Evolutionary conservation across 2,329 filamentous ascomycete genomes (phyloP).

Genomic region (Fusarium sp.): DNA sequence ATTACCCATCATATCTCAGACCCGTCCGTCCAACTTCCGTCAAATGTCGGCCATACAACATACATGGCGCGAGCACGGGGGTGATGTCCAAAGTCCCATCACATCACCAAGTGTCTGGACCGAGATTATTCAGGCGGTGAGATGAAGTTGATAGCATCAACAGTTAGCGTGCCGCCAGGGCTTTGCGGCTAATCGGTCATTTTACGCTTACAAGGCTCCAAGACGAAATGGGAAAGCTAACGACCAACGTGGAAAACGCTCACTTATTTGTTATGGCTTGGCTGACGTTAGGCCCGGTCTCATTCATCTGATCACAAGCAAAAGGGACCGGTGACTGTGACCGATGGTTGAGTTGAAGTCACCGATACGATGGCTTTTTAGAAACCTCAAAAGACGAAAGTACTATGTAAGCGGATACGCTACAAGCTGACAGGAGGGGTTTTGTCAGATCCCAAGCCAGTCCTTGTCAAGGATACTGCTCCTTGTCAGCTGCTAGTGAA

Average conservation of each 20-base stretch:
- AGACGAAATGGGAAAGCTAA: constrained; percentile 17
- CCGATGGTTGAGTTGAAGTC: neutral
- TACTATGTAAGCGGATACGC: constrained; percentile 15
- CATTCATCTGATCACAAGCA: constrained; percentile 8
- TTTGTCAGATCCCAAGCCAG: constrained; percentile 35
- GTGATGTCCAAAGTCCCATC: constrained; percentile 28
- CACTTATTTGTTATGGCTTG: constrained; percentile 8
- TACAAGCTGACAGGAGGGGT: constrained; percentile 21
- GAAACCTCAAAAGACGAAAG: constrained; percentile 8
- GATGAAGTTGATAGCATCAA: constrained; percentile 37
- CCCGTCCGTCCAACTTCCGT: constrained; percentile 4
- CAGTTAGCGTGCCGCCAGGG: constrained; percentile 30
- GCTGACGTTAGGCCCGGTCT: constrained; percentile 4
- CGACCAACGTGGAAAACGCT: constrained; percentile 13
- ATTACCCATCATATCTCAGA: neutral
- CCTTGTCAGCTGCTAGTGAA: constrained; percentile 28
- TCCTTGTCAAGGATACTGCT: constrained; percentile 20
- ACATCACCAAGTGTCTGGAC: constrained; percentile 26
- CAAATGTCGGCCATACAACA: constrained; percentile 8
- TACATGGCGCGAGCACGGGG: constrained; percentile 29
- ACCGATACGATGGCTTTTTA: neutral
- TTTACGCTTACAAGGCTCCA: constrained; percentile 22
- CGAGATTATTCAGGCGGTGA: constrained; percentile 37
- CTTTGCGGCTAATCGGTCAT: constrained; percentile 35
- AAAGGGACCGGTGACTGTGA: neutral